Evolutionary conservation across 139 green algal species (phyloP).

Genomic region (Chlamydomonas asymmetrica): DNA sequence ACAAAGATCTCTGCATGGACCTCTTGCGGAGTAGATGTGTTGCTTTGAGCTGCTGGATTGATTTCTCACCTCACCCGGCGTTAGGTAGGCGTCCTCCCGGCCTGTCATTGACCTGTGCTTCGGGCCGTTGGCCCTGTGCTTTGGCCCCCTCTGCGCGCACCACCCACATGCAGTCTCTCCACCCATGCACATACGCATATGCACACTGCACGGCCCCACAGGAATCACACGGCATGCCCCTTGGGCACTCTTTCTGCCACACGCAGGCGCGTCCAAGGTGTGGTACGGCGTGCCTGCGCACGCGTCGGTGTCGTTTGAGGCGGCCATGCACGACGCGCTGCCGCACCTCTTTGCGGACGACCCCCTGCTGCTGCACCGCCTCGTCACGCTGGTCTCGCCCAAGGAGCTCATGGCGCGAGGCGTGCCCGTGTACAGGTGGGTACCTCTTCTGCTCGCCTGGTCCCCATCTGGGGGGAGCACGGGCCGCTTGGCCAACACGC

Average conservation of each 20-base stretch:
- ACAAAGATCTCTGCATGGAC: too few relatives aligned
- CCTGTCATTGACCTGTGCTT: too few relatives aligned
- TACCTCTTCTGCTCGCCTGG: too few relatives aligned
- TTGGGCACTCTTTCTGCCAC: too few relatives aligned
- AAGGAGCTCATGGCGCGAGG: slow-evolving; percentile 54
- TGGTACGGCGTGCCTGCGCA: slow-evolving; percentile 83
- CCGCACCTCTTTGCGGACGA: slow-evolving; percentile 74
- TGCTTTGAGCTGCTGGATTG: background rate
- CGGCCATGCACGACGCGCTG: slow-evolving; percentile 65
- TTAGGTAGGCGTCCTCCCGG: too few relatives aligned
- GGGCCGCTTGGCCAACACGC: too few relatives aligned
- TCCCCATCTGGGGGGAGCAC: too few relatives aligned
- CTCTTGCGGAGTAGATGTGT: background rate
- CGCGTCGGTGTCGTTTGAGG: slow-evolving; percentile 69
- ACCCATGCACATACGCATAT: background rate
- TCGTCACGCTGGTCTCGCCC: slow-evolving; percentile 85
- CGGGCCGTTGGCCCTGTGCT: too few relatives aligned
- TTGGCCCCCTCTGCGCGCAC: background rate
- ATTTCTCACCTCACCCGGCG: background rate
- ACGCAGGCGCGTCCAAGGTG: slow-evolving; percentile 25
- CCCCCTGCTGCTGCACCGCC: slow-evolving; percentile 80
- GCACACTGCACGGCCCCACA: too few relatives aligned
- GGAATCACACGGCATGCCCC: too few relatives aligned
- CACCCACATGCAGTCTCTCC: slow-evolving; percentile 1
- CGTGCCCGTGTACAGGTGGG: slow-evolving; percentile 77